Percentiles rank a stretch among this genome's conserved stretches.
These are phyloP conservation scores for Paspalum vaginatum DNA, from an alignment of 176 grass and related monocot species.

Conservation along the genomic window DNA sequence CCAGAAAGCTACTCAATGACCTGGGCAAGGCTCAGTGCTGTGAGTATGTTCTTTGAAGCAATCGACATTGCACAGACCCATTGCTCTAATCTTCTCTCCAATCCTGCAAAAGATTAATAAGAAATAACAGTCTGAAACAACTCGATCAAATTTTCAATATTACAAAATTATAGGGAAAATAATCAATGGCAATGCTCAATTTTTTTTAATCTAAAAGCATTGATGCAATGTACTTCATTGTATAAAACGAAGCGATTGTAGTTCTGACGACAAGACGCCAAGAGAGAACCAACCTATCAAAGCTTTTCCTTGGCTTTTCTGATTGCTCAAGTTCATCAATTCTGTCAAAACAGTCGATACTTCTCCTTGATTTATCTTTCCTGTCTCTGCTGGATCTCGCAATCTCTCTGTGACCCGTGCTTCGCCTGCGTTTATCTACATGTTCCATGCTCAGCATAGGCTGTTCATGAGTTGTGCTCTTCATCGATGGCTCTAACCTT, in stretches of 20 bases:
- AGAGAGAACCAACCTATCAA: conserved; percentile 67
- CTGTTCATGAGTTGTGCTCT: conserved; percentile 43
- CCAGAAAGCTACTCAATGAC: conserved; percentile 21
- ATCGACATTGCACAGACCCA: conserved; percentile 80
- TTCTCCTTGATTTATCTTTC: conserved; percentile 74
- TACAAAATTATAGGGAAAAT: background rate
- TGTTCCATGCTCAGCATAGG: conserved; percentile 22
- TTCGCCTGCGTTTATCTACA: conserved; percentile 53
- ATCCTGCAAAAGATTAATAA: conserved; percentile 52
- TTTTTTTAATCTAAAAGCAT: background rate
- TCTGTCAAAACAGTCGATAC: conserved; percentile 55
- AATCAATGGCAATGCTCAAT: background rate
- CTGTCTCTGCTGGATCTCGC: conserved; percentile 49
- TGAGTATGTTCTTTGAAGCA: conserved; percentile 81
- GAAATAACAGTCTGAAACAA: too few species aligned
- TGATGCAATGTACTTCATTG: background rate
- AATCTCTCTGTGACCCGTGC: conserved; percentile 65
- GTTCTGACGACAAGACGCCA: background rate
- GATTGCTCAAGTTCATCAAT: conserved; percentile 46
- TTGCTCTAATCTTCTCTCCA: conserved; percentile 82
- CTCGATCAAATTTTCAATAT: background rate
- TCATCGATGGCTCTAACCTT: conserved; percentile 50
- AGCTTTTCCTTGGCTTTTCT: conserved; percentile 93
- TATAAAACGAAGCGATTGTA: background rate
- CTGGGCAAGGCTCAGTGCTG: conserved; percentile 38